Evolutionary conservation across 192 early-diverging fungal genomes (phyloP).

Genomic region (Linnemannia hyalina): DNA sequence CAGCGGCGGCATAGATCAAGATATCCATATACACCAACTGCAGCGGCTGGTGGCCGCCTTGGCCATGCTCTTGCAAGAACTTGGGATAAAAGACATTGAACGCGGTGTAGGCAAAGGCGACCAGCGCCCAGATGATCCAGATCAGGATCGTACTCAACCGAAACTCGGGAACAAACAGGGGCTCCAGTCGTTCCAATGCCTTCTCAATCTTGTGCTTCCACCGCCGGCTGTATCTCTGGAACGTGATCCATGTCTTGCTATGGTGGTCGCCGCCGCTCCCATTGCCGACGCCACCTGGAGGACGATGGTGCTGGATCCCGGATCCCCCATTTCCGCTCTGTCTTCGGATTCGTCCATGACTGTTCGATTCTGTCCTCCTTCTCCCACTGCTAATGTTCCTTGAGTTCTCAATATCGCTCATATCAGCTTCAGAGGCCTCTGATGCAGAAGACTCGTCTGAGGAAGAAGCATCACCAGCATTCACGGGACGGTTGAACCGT

Average conservation of each 20-base stretch:
- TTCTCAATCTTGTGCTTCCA: conserved; percentile 11
- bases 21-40: conserved; percentile 78
- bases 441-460: conserved; percentile 24
- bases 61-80: conserved; percentile 73
- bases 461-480: conserved; percentile 9
- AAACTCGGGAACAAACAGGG: conserved; percentile 68
- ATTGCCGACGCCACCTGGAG: neutral
- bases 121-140: conserved; percentile 83
- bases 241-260: neutral
- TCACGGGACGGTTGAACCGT: conserved; percentile 14
- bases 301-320: neutral
- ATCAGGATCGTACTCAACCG: conserved; percentile 76
- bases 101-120: conserved; percentile 86
- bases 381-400: neutral
- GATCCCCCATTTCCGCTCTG: neutral
- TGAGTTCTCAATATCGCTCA: neutral
- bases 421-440: neutral
- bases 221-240: conserved; percentile 15
- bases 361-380: neutral
- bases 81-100: conserved; percentile 91
- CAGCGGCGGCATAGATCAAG: conserved; percentile 79
- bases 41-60: conserved; percentile 52
- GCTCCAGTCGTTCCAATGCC: conserved; percentile 52
- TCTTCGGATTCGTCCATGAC: neutral
- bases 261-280: neutral